Evolutionary conservation across 1,284 basidiomycete genomes (phyloP).

Genomic region (Tausonia pullulans): DNA sequence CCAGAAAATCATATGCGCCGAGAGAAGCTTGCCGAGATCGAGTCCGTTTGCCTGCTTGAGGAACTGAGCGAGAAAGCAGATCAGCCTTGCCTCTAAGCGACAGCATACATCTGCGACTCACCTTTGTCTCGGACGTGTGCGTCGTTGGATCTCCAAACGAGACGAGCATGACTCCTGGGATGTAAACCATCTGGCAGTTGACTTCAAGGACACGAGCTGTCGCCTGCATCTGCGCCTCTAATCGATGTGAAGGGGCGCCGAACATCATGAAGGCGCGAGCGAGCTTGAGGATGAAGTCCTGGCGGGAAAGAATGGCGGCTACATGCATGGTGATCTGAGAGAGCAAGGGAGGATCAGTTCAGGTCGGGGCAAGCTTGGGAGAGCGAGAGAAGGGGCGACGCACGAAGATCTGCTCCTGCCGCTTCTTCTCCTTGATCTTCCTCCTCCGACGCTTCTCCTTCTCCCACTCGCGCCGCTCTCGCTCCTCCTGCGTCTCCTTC

Average conservation of each 20-base stretch:
- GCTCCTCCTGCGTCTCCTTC: conserved; percentile 34
- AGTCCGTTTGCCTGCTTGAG: conserved; percentile 63
- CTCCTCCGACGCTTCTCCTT: conserved; percentile 39
- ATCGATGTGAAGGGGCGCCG: conserved; percentile 66
- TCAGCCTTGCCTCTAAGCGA: no score
- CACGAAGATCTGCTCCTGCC: conserved; percentile 66
- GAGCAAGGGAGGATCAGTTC: conserved; percentile 15
- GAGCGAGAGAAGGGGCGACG: conserved; percentile 26
- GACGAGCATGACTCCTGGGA: conserved; percentile 71
- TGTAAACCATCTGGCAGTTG: conserved; percentile 70
- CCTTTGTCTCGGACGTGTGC: conserved; percentile 71
- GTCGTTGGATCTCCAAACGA: conserved; percentile 74
- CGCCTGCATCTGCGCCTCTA: conserved; percentile 75
- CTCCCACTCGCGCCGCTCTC: conserved; percentile 41
- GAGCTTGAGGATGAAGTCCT: conserved; percentile 83
- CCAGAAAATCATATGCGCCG: conserved; percentile 71
- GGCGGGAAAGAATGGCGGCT: conserved; percentile 71
- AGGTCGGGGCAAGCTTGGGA: not conserved
- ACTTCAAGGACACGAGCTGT: conserved; percentile 78
- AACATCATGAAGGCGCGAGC: conserved; percentile 81
- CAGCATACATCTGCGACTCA: not conserved
- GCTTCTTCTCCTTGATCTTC: conserved; percentile 48
- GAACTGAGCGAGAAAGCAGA: conserved; percentile 34
- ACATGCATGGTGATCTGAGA: conserved; percentile 76
- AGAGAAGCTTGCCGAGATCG: conserved; percentile 64